Evolutionary conservation across 768 basidiomycete genomes (phyloP).

Genomic region (Mycena chlorophos): DNA sequence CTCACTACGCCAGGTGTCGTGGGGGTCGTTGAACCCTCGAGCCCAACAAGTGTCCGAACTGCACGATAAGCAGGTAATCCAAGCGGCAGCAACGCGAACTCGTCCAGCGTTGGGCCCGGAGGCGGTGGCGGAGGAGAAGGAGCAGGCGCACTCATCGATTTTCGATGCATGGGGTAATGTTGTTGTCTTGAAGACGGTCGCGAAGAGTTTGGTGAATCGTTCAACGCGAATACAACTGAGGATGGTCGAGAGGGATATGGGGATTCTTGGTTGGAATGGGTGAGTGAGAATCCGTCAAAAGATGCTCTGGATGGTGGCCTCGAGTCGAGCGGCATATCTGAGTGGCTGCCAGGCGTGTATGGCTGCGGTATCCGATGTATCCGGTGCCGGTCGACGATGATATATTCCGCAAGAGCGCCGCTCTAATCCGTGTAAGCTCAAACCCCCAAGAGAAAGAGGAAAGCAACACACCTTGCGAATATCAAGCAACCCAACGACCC

Average conservation of each 20-base stretch:
- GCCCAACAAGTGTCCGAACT: conserved; percentile 62
- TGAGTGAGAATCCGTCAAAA: not conserved
- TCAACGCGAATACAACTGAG: conserved; percentile 11
- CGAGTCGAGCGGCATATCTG: not conserved
- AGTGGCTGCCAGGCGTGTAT: conserved; percentile 32
- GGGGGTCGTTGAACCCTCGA: too few relatives aligned
- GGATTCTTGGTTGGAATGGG: conserved; percentile 11
- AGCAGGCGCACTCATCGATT: conserved; percentile 4
- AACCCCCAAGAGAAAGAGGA: conserved; percentile 11
- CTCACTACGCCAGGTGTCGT: conserved; percentile 5
- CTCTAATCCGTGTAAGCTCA: conserved; percentile 46
- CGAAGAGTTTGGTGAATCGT: conserved; percentile 1
- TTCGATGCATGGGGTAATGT: conserved; percentile 5
- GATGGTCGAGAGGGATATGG: conserved; percentile 24
- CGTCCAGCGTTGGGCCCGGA: conserved; percentile 52
- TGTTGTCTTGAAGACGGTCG: conserved; percentile 10
- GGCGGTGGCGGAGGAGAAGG: conserved; percentile 5
- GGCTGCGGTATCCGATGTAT: conserved; percentile 73
- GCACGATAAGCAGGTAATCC: conserved; percentile 85
- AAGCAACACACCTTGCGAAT: conserved; percentile 66
- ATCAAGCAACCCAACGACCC: conserved; percentile 82
- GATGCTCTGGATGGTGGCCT: not conserved
- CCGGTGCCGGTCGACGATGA: conserved; percentile 77
- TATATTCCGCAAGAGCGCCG: conserved; percentile 88
- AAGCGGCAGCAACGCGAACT: conserved; percentile 79